phyloP scores from a whole-genome alignment of 345 rosid genomes.

The Eucalyptus sp. region DNA sequence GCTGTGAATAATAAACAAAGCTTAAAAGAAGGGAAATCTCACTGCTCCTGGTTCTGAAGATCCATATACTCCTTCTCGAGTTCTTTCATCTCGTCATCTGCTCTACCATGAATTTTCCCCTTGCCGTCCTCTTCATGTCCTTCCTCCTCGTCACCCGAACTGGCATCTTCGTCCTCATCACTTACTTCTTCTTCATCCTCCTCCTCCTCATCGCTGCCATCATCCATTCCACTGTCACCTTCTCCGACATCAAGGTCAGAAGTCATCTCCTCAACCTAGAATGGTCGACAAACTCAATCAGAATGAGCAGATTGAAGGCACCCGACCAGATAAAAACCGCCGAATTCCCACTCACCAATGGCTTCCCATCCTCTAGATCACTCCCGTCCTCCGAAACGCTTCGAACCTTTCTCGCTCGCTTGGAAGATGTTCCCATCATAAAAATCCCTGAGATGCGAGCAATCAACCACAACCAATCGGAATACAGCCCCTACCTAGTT shows the following conservation, averaged over 20 bases:
- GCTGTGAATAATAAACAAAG: neutral
- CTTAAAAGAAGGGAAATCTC: conserved; percentile 1
- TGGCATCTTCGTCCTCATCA: neutral
- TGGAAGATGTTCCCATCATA: conserved; percentile 17
- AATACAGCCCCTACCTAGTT: neutral
- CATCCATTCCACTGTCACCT: neutral
- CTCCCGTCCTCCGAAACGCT: conserved; percentile 10
- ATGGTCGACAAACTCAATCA: neutral
- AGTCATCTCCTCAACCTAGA: neutral
- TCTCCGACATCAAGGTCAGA: conserved; percentile 2
- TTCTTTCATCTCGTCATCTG: conserved; percentile 62
- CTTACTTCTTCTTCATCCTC: conserved; percentile 7
- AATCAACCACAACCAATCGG: neutral
- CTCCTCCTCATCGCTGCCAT: neutral
- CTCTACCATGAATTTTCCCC: conserved; percentile 2
- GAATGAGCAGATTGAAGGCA: neutral
- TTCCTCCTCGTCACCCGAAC: conserved; percentile 4
- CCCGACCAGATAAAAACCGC: neutral
- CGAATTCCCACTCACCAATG: neutral
- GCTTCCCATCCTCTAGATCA: conserved; percentile 3
- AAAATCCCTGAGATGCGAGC: neutral
- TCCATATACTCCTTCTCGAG: conserved; percentile 72
- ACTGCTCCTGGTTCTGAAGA: conserved; percentile 66
- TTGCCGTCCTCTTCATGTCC: conserved; percentile 8
- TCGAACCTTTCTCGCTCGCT: conserved; percentile 16